phyloP scores from a whole-genome alignment of 352 stramenopile species.

The Pythium utonaiense region DNA sequence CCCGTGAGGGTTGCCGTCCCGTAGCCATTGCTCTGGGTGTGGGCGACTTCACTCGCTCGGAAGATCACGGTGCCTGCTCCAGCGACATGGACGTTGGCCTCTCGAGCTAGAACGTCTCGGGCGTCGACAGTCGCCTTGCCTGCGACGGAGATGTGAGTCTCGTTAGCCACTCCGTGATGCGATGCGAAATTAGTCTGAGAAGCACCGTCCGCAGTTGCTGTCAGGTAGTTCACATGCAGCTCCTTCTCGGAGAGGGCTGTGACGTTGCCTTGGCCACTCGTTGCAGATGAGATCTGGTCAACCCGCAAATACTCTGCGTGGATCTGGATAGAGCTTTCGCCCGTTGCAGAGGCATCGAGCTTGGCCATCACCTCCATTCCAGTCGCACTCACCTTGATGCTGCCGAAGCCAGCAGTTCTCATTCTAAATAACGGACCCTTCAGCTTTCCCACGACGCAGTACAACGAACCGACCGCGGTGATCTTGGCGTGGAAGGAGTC shows the following conservation, averaged over 20 bases:
- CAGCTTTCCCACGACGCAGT: constrained; percentile 2
- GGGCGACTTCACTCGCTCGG: constrained; percentile 5
- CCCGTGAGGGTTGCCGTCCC: constrained; percentile 8
- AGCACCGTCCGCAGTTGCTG: not conserved
- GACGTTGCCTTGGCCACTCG: constrained; percentile 1
- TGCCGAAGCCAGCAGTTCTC: constrained; percentile 7
- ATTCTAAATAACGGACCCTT: not conserved
- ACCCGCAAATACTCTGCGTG: constrained; percentile 1
- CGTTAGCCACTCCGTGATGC: not conserved
- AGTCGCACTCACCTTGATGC: not conserved
- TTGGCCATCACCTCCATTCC: not conserved
- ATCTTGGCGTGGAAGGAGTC: not conserved
- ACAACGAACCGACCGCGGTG: not conserved
- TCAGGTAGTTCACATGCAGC: not conserved
- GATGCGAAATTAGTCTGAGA: not conserved
- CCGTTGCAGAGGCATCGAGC: not conserved
- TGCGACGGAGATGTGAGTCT: not conserved
- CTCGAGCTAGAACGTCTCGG: constrained; percentile 8
- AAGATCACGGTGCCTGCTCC: constrained; percentile 4
- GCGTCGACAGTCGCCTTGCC: constrained; percentile 8
- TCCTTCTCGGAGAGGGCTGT: not conserved
- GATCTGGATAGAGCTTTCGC: not conserved
- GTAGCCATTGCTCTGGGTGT: constrained; percentile 3
- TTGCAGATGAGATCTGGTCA: not conserved
- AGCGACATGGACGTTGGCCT: constrained; percentile 3